Conservation (phyloP, 805 yeast species). For the Torulaspora microellipsoides region DNA sequence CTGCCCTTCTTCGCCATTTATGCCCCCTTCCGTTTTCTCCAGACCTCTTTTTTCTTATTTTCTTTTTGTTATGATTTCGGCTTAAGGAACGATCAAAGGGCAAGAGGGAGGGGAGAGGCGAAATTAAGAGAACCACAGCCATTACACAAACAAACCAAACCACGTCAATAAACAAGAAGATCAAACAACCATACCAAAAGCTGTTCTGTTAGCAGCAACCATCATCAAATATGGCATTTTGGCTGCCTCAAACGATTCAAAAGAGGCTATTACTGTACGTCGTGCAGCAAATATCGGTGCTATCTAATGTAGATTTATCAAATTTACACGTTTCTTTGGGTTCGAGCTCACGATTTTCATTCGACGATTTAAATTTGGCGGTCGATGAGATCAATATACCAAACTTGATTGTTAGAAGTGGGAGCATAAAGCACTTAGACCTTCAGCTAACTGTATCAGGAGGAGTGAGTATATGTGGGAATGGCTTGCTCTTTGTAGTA, state of each 20-base stretch:
- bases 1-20: too few species aligned
- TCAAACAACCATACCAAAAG: too few species aligned
- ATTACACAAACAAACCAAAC: too few species aligned
- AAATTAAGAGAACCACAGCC: too few species aligned
- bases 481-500: slow-evolving; percentile 45
- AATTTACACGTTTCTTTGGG: slow-evolving; percentile 78
- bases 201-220: neutral
- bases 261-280: slow-evolving; percentile 75
- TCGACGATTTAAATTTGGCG: slow-evolving; percentile 63
- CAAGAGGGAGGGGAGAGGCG: neutral
- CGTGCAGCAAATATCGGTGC: slow-evolving; percentile 72
- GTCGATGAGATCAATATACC: slow-evolving; percentile 67
- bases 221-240: slow-evolving; percentile 33
- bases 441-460: slow-evolving; percentile 62
- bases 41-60: too few species aligned
- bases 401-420: slow-evolving; percentile 57
- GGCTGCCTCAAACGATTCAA: slow-evolving; percentile 86
- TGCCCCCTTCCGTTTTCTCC: too few species aligned
- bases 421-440: slow-evolving; percentile 50
- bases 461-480: slow-evolving; percentile 60
- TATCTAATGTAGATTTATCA: slow-evolving; percentile 76
- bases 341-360: slow-evolving; percentile 45
- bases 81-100: slow-evolving; percentile 2
- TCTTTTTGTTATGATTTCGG: neutral
- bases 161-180: too few species aligned